Conservation (phyloP, 1,284 basidiomycete species). For the Ceratobasidium sp. region DNA sequence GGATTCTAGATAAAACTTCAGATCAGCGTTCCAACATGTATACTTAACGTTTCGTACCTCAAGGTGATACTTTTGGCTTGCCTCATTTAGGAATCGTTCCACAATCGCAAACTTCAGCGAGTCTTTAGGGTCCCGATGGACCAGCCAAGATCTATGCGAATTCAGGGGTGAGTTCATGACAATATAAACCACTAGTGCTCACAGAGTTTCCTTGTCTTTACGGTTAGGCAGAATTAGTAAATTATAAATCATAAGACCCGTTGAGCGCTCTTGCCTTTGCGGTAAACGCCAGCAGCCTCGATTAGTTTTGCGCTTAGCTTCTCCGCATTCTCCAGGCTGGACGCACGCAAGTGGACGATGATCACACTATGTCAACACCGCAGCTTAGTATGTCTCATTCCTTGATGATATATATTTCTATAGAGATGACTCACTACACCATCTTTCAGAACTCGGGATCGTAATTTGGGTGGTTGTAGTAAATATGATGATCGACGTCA, state of each 20-base stretch:
- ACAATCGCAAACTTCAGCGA: conserved; percentile 17
- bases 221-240: background rate
- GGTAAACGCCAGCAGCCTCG: conserved; percentile 11
- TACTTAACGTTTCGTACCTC: background rate
- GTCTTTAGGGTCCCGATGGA: conserved; percentile 25
- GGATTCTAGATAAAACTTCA: background rate
- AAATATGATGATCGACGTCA: no score
- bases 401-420: no score
- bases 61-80: conserved; percentile 16
- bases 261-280: conserved; percentile 1
- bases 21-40: no score
- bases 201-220: conserved; percentile 20
- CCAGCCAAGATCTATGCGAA: conserved; percentile 6
- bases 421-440: no score
- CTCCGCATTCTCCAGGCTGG: conserved; percentile 8
- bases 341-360: conserved; percentile 15
- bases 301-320: conserved; percentile 13
- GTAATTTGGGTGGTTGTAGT: no score
- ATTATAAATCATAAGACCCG: background rate
- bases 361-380: background rate
- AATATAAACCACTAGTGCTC: background rate
- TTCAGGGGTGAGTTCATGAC: background rate
- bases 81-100: conserved; percentile 15
- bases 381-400: no score
- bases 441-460: no score